Evolutionary conservation across 2,329 filamentous ascomycete genomes (phyloP), one percentile per base, ranked within the genome.

Genomic region (Leptographium procerum): DNA sequence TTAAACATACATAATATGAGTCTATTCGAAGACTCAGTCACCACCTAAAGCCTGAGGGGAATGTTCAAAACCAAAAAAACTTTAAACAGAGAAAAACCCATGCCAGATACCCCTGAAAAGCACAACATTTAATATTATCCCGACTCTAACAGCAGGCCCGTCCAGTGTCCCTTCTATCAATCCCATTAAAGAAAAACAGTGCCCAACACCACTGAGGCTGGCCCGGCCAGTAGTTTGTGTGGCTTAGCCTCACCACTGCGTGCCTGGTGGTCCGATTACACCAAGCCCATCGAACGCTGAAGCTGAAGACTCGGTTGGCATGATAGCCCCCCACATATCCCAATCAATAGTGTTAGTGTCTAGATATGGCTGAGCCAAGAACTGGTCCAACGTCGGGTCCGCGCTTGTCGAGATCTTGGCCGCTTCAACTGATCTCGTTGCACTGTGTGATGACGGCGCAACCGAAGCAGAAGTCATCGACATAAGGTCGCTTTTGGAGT

Each of bases 301-400:
- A 50, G 57, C 53, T 6, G 28, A 24, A 19, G 61, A 55, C 1
- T 50, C 48, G 1, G 53, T 56, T 33, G 61, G 57, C 19, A 63
- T 47, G 28, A 65, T 59, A 28, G 60, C 68, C 5, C 67, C 66
- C 68, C 74, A 76, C 66, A 78, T 70, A 57, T 78, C 76, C 72
- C 76, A 77, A 54, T 77, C 75, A 19, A 78, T 64, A 4, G 68
- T 64, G 11, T 71, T 69, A 7, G 73, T 67, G 61, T 80, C 76
- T 22, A 78, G 62, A 57, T 75, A 76, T 0, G 71, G 71, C 58
- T 64, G 62, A 19, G 71, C 70, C 47, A 79, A 61, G 36, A 77
- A 72, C 16, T 75, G 71, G 52, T 79, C 75, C n/a, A 78, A 63
- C 45, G 57, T 56, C 24, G 64, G 61, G 47, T 72, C 68, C 8